phyloP scores from a whole-genome alignment of 805 yeast genomes.

The Myxozyma neotropica region DNA sequence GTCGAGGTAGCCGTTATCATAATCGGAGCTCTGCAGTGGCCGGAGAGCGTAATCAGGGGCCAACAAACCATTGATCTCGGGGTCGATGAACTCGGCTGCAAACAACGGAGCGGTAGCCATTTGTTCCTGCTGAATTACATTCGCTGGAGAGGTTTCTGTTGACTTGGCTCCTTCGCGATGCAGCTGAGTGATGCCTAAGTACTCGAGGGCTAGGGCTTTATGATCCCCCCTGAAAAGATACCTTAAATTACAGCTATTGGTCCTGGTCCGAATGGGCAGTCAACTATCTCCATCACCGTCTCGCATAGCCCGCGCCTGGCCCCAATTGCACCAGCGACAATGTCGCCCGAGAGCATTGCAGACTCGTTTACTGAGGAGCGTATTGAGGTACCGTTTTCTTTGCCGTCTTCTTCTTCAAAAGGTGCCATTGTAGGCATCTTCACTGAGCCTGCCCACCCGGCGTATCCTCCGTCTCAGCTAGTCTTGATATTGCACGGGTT shows the following conservation, averaged over 20 bases:
- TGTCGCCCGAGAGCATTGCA: background rate
- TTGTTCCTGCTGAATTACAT: background rate
- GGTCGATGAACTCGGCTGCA: conserved; percentile 14
- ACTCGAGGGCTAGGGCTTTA: background rate
- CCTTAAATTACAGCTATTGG: background rate
- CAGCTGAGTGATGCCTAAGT: background rate
- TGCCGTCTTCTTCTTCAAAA: conserved; percentile 16
- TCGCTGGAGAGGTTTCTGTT: background rate
- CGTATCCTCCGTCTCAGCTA: conserved; percentile 46
- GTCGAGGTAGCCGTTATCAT: conserved; percentile 60
- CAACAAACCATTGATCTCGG: conserved; percentile 37
- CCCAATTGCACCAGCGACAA: background rate
- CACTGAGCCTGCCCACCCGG: conserved; percentile 14
- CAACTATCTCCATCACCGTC: background rate
- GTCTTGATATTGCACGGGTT: conserved; percentile 73
- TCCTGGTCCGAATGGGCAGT: no score
- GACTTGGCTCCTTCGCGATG: background rate
- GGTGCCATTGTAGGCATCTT: conserved; percentile 24
- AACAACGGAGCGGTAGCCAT: conserved; percentile 4
- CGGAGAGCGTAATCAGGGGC: conserved; percentile 68
- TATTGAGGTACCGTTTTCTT: conserved; percentile 14
- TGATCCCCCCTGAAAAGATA: background rate
- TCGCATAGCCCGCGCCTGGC: no score
- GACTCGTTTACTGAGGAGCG: conserved; percentile 16
- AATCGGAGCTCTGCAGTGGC: conserved; percentile 58